These are phyloP conservation scores for Cynanchum wilfordii DNA, from an alignment of 257 asterid genomes.

Conservation along the genomic window DNA sequence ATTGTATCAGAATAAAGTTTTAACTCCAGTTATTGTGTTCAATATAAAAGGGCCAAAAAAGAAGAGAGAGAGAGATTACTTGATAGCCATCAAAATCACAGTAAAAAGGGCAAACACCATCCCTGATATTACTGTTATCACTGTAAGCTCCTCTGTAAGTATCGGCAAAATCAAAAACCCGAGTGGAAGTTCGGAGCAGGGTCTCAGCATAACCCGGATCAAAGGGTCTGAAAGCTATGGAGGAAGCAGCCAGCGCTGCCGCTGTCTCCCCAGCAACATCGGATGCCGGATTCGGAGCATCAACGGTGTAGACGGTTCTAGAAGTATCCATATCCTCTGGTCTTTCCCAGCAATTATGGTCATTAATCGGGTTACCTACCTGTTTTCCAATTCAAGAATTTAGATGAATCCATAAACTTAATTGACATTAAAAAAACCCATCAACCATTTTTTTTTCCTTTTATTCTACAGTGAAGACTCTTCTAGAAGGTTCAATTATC, in stretches of 20 bases:
- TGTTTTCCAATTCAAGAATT: conserved; percentile 17
- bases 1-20: too few relatives aligned
- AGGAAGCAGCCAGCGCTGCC: conserved; percentile 94
- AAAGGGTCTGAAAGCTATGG: conserved; percentile 64
- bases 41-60: too few relatives aligned
- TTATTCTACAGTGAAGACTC: too few relatives aligned
- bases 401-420: not conserved
- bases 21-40: too few relatives aligned
- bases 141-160: conserved; percentile 81
- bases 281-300: conserved; percentile 95
- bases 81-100: conserved; percentile 97
- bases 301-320: conserved; percentile 78
- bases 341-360: conserved; percentile 96
- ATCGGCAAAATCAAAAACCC: conserved; percentile 80
- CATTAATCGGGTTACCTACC: conserved; percentile 91
- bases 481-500: too few relatives aligned
- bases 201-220: conserved; percentile 82
- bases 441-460: too few relatives aligned
- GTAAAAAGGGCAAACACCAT: conserved; percentile 79
- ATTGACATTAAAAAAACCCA: not conserved
- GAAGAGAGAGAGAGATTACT: conserved; percentile 34
- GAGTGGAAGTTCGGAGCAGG: conserved; percentile 48
- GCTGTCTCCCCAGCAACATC: conserved; percentile 98
- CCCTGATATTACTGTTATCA: conserved; percentile 61
- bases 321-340: conserved; percentile 99